Percentiles rank a stretch among this genome's conserved stretches.
phyloP scores from a whole-genome alignment of 768 basidiomycete species.

The Collybia mongolica region DNA sequence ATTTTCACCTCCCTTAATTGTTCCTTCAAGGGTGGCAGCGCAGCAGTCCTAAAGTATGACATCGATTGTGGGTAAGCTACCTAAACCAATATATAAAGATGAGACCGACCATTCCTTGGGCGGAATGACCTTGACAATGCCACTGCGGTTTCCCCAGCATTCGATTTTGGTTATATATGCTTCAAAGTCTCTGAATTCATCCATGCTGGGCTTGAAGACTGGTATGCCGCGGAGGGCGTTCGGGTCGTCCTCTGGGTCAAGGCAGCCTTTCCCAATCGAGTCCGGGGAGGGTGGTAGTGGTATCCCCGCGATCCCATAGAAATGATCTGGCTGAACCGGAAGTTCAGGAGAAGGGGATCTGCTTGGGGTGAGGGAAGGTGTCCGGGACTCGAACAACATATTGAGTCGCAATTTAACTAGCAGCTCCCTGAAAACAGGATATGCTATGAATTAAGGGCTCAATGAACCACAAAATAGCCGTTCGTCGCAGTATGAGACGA shows the following conservation, averaged over 20 bases:
- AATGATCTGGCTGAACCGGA: constrained; percentile 78
- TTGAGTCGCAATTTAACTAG: too few relatives aligned
- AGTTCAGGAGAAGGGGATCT: constrained; percentile 55
- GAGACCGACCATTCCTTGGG: constrained; percentile 85
- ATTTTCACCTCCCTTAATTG: constrained; percentile 78
- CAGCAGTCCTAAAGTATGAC: constrained; percentile 50
- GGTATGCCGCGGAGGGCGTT: constrained; percentile 88
- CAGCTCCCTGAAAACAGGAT: too few relatives aligned
- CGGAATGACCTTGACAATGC: constrained; percentile 95
- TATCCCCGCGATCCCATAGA: constrained; percentile 59
- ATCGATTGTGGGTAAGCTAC: constrained; percentile 21
- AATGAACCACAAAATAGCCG: constrained; percentile 1
- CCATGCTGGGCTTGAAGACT: constrained; percentile 92
- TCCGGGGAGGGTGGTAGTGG: constrained; percentile 59
- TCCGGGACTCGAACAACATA: constrained; percentile 35
- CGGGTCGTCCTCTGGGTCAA: constrained; percentile 80
- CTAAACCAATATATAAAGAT: constrained; percentile 15
- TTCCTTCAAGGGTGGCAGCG: constrained; percentile 69
- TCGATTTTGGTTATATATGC: constrained; percentile 84
- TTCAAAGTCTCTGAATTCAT: constrained; percentile 92
- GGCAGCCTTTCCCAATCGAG: constrained; percentile 62
- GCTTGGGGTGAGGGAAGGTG: constrained; percentile 43
- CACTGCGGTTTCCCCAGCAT: constrained; percentile 86
- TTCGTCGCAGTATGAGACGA: not conserved
- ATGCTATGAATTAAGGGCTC: not conserved